Evolutionary conservation across 139 green algal species (phyloP), one percentile per base, ranked within the genome.

Genomic region (Picochlorum costavermella): DNA sequence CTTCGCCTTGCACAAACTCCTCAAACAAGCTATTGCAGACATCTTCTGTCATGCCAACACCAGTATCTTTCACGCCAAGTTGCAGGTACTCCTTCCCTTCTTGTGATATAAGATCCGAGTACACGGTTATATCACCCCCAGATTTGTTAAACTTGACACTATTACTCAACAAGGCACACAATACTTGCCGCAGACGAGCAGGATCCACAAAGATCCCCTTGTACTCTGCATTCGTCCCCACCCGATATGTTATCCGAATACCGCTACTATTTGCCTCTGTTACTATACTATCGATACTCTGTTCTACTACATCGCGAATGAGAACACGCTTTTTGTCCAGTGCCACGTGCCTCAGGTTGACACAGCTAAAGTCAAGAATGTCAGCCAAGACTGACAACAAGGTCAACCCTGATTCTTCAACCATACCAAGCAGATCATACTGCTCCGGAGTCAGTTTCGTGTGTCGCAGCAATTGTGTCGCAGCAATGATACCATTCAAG

Each of bases 121-220:
- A 44, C 55, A 85, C 67, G 14, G 79, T 65, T 65, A 83, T 72
- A 68, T 85, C 72, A 2, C 85, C 85, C 2, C 10, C 5, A 3
- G 63, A 5, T 23, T 86, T 77, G 12, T 78, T 91, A 69, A 88
- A 89, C 73, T 92, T 92, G 57, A 92, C 72, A 1, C 84, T 85
- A 37, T 92, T 92, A 56, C 69, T 79, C 48, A 88, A 61, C 60
- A 89, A 56, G 69, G 83, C 79, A 40, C 69, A 60, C 12, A 88
- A 61, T 20, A 89, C 69, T 73, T 92, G 84, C 2, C 78, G 74
- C 16, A 85, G 63, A 46, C 74, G 60, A 20, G 84, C 48, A 25
- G 26, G 31, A 55, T 85, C 75, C 0, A 53, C 6, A 25, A 23
- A 53, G 17, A 53, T 20, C 46, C 46, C 20, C 17, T 6, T 20